phyloP scores from a whole-genome alignment of 2,329 filamentous ascomycete species.

The Cladosporium sp. region DNA sequence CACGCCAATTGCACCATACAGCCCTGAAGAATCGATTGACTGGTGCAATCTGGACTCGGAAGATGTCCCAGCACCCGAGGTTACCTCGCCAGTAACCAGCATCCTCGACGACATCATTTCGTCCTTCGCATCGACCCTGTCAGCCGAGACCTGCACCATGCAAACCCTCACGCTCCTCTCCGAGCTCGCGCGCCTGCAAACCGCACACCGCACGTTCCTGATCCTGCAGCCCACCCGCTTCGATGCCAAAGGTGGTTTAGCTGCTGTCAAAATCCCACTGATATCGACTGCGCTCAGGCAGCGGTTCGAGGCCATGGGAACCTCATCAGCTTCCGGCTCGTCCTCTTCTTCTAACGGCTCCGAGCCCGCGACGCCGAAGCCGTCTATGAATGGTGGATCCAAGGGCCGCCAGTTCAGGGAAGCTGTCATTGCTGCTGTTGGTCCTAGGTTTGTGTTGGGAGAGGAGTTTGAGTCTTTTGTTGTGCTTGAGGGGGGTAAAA shows the following conservation, averaged over 20 bases:
- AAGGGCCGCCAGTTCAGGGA: not conserved
- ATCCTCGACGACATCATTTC: slow-evolving; percentile 16
- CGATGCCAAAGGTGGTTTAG: slow-evolving; percentile 9
- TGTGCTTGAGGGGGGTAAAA: not conserved
- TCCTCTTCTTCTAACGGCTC: not conserved
- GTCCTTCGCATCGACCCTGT: slow-evolving; percentile 14
- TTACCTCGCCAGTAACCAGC: slow-evolving; percentile 7
- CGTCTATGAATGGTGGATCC: not conserved
- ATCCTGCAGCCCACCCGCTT: slow-evolving; percentile 21
- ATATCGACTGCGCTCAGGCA: not conserved
- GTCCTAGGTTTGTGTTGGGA: not conserved
- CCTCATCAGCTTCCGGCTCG: not conserved
- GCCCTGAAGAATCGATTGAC: slow-evolving; percentile 18
- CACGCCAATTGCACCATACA: slow-evolving; percentile 10
- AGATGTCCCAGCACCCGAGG: not conserved
- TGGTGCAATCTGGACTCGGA: slow-evolving; percentile 24
- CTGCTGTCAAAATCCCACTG: not conserved
- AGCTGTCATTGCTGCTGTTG: not conserved
- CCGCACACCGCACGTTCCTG: slow-evolving; percentile 24
- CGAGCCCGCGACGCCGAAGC: not conserved
- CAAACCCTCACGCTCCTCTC: slow-evolving; percentile 22
- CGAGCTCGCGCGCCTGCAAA: slow-evolving; percentile 22
- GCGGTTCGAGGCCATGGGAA: not conserved
- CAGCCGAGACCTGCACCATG: slow-evolving; percentile 18
- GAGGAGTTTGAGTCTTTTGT: slow-evolving; percentile 4